Conservation (phyloP, 192 early-diverging fungal species). For the Linnemannia hyalina region DNA sequence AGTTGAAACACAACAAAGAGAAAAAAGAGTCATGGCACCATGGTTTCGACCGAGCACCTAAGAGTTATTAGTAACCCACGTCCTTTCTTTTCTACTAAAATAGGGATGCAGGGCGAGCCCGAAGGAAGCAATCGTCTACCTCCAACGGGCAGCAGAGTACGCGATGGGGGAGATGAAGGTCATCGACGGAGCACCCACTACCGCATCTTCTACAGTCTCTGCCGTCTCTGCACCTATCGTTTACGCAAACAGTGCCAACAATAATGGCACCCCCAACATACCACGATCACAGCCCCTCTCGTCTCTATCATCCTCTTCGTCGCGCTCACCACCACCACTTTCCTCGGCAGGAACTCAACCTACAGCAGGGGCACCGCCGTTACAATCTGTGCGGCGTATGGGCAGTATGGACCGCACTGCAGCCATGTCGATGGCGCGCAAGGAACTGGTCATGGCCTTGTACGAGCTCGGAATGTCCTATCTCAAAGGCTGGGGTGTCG, state of each 20-base stretch:
- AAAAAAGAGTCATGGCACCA: no score
- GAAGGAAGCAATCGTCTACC: conserved; percentile 76
- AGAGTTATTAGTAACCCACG: neutral
- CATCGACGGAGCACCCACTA: conserved; percentile 33
- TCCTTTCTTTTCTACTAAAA: neutral
- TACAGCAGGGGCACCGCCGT: neutral
- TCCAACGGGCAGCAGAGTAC: conserved; percentile 80
- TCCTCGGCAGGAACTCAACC: neutral
- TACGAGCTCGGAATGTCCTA: conserved; percentile 83
- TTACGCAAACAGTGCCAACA: neutral
- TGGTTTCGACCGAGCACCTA: no score
- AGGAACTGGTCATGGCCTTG: conserved; percentile 84
- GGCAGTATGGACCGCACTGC: conserved; percentile 42
- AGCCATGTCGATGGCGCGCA: conserved; percentile 60
- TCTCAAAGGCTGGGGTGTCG: conserved; percentile 83
- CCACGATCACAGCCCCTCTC: neutral
- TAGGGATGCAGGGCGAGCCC: conserved; percentile 77
- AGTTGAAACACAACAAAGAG: no score
- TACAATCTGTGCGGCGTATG: conserved; percentile 38
- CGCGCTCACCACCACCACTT: neutral
- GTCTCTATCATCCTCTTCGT: conserved; percentile 3
- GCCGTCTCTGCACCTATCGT: neutral
- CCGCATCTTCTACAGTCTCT: neutral
- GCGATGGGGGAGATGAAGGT: conserved; percentile 71
- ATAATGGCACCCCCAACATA: neutral